Base-by-base conservation (phyloP, 306 rosid species). In the Argentina anserina region DNA sequence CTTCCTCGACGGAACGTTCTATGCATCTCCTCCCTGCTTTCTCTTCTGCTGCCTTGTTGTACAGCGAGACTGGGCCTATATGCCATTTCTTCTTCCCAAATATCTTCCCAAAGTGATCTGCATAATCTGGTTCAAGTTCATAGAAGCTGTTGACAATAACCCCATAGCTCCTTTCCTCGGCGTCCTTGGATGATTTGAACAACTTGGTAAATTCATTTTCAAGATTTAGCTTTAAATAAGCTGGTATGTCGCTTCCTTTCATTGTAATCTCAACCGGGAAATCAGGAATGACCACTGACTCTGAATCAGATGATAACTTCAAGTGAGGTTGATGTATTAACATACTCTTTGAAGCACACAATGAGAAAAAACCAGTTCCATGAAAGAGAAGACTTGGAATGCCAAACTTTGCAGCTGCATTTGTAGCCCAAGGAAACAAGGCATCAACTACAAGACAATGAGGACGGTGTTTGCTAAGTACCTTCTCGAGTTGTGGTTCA, bases 51-150 rank as follows among this genome's bases (percentile, higher is more conserved):
- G 39, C 76, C 41, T 77, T 79, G 0, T 78, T 86, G 79, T 79
- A 78, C 10, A 87, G 21, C 25, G 86, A 86, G 25, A 86, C 75
- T 0, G 89, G 91, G 0, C 93, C 96, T 7, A 87, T 69, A 34
- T 70, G 84, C 93, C 92, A 87, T 55, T 15, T 8, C 61, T 55
- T 55, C 17, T 2, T 55, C 29, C 61, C 61, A 23, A 23, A 9
- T 5, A 55, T 9, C 14, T 55, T 25, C 31, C 31, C 25, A 10
- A 23, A 55, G 12, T 25, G 61, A 55, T 55, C 61, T 9, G 61
- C 61, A 55, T 55, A 55, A 10, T 23, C 61, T 9, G 61, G 33
- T 23, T 55, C 61, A 9, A 55, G 61, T 25, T 55, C 61, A 55
- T 55, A 55, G 33, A 23, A 55, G 61, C 61, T 55, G 61, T 55